Evolutionary conservation across 2,329 filamentous ascomycete species (phyloP).

Genomic region (Truncatella angustata): DNA sequence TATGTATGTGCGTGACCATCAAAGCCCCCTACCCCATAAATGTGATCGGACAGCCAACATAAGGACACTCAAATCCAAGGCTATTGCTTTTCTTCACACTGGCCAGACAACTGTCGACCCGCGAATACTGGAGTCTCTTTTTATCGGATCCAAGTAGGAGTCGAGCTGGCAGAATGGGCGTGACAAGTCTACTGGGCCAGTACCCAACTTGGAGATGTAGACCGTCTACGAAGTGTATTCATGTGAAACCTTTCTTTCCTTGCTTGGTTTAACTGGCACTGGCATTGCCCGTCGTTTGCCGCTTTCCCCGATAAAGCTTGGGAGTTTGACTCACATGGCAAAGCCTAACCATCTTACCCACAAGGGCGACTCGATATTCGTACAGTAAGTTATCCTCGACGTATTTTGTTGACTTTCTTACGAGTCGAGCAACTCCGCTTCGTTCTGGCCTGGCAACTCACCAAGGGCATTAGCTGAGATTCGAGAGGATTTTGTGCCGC

Average conservation of each 20-base stretch:
- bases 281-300: background rate
- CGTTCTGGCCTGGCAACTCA: background rate
- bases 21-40: no score
- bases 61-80: no score
- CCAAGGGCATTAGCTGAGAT: background rate
- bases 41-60: no score
- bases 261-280: background rate
- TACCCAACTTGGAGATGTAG: no score
- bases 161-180: no score
- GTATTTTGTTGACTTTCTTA: background rate
- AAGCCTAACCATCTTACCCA: background rate
- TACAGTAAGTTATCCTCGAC: background rate
- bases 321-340: background rate
- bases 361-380: background rate
- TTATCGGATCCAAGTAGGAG: no score
- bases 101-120: no score
- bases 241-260: background rate
- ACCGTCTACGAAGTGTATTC: no score
- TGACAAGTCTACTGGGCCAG: no score
- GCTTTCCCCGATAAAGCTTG: background rate
- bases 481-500: background rate
- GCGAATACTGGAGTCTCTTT: no score
- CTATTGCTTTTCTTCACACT: no score
- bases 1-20: no score
- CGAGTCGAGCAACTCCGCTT: background rate